Percentiles rank a stretch among this genome's conserved stretches.
Evolutionary conservation across 768 basidiomycete genomes (phyloP).

Genomic region (Pulveroboletus sp.): DNA sequence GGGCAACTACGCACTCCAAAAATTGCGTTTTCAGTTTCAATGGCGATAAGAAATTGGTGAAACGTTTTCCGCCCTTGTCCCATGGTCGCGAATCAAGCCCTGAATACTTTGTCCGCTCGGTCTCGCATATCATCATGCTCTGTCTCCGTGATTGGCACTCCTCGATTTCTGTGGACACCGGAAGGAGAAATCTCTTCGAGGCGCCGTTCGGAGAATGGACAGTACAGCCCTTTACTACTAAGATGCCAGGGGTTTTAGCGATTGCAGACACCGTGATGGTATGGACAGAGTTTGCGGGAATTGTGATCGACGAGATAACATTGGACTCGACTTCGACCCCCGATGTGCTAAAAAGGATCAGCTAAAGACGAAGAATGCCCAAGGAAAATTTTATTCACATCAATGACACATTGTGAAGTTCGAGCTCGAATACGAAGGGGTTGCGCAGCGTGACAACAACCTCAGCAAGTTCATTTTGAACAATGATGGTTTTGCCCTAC

Average conservation of each 20-base stretch:
- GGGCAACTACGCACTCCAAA: constrained; percentile 79
- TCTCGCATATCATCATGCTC: constrained; percentile 62
- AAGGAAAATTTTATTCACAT: constrained; percentile 49
- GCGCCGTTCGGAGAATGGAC: constrained; percentile 75
- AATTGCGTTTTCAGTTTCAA: constrained; percentile 43
- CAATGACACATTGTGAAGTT: constrained; percentile 75
- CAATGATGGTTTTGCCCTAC: constrained; percentile 62
- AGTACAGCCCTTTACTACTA: constrained; percentile 75
- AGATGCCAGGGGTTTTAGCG: constrained; percentile 59
- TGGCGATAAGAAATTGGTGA: constrained; percentile 24
- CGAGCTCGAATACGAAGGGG: constrained; percentile 89
- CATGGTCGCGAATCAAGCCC: constrained; percentile 73
- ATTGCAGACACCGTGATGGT: constrained; percentile 68
- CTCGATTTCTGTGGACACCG: constrained; percentile 69
- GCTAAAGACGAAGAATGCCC: background rate
- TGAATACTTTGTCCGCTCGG: constrained; percentile 65
- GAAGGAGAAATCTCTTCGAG: constrained; percentile 70
- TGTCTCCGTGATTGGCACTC: constrained; percentile 53
- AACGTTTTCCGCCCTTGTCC: constrained; percentile 48
- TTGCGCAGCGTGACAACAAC: constrained; percentile 85
- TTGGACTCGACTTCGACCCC: constrained; percentile 74
- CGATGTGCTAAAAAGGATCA: constrained; percentile 58
- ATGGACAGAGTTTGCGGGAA: constrained; percentile 77
- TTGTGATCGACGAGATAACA: constrained; percentile 51
- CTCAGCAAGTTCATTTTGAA: constrained; percentile 82